Evolutionary conservation across 257 asterid species (phyloP).

Genomic region (Thymus quinquecostatus): DNA sequence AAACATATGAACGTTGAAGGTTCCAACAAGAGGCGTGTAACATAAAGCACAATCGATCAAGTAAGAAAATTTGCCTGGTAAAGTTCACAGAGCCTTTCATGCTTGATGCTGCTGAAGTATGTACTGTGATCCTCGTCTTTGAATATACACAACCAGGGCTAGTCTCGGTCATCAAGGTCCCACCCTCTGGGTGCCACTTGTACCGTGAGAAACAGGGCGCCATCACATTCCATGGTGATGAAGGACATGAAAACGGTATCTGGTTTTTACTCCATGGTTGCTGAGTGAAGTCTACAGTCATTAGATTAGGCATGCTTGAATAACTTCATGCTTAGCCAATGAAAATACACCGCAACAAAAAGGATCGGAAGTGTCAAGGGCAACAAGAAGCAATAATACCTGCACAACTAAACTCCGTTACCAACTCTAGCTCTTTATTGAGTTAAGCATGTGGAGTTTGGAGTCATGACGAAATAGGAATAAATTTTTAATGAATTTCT

Average conservation of each 20-base stretch:
- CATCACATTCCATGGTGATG: neutral
- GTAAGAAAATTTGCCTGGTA: neutral
- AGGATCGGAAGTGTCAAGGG: slow-evolving; percentile 77
- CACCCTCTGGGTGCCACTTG: neutral
- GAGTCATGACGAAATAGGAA: neutral
- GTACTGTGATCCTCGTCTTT: neutral
- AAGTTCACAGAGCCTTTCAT: neutral
- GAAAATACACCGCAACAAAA: slow-evolving; percentile 64
- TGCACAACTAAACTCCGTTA: slow-evolving; percentile 34
- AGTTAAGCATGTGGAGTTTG: neutral
- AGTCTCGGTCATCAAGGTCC: neutral
- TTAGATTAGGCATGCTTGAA: slow-evolving; percentile 80
- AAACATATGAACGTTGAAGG: neutral
- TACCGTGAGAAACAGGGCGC: neutral
- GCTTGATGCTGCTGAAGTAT: neutral
- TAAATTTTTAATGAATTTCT: neutral
- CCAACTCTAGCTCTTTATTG: neutral
- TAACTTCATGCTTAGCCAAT: slow-evolving; percentile 86
- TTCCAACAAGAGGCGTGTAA: neutral
- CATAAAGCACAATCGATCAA: neutral
- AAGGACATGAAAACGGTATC: no score
- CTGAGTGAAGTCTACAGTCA: neutral
- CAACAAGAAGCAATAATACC: slow-evolving; percentile 84
- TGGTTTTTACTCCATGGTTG: neutral
- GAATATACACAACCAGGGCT: neutral